Evolutionary conservation across 352 stramenopile genomes (phyloP), one percentile per base, ranked within the genome.

Genomic region (Pythium folliculosum): DNA sequence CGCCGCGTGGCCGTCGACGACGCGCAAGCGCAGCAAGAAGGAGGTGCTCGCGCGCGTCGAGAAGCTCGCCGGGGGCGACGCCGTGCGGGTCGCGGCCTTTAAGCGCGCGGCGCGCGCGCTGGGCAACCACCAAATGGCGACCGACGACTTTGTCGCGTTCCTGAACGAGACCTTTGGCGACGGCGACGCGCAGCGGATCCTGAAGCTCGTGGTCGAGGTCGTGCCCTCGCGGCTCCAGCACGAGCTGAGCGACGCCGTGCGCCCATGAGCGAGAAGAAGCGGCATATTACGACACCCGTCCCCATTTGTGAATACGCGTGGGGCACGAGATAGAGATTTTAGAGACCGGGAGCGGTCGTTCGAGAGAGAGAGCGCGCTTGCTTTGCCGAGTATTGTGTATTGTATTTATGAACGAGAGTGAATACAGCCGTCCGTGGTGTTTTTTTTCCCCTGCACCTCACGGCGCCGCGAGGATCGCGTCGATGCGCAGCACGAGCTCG

Each of bases 31-130:
- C 60, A 86, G 75, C 44, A 89, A 84, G 59, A 81, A 82, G 38
- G 77, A 90, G 71, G 86, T 93, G 38, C 54, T 93, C 21, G 78
- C 86, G 27, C 73, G 72, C n/a, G 82, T 93, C 8, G 81, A 88
- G 53, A 65, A 73, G 54, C 75, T 89, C 13, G 78, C 82, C 16
- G 70, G 69, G 1, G 80, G 78, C n/a, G 70, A 91, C 50, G n/a
- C 68, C 5, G 66, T 82, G 38, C 74, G 70, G 25, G 75, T 93
- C 14, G 55, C 62, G 5, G 71, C 85, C 32, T 93, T 93, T 61
- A 91, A 90, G 63, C 77, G 84, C 38, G 80, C 80, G 16, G 84
- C 84, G 6, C 89, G 90, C 49, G 79, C 80, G 7, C 78, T 92
- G 23, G 84, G 84, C 25, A 91, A 81, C 45, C 73, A 88, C 60